Percentiles rank a stretch among this genome's conserved stretches.
These are phyloP conservation scores for Colletotrichum karsti DNA, from an alignment of 2,329 filamentous ascomycete genomes.

Conservation along the genomic window DNA sequence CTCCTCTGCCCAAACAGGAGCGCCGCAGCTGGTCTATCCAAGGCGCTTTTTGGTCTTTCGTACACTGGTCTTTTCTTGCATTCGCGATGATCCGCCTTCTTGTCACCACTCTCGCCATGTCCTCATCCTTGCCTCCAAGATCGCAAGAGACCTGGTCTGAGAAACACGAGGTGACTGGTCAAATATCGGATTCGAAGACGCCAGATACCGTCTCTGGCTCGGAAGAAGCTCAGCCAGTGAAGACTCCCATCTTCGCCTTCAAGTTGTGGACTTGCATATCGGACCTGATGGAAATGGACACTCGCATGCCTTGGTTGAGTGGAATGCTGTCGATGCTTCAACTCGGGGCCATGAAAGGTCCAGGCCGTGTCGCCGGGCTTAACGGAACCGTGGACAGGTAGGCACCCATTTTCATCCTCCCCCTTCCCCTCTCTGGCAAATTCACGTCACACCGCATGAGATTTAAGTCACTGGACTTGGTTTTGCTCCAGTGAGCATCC, in stretches of 20 bases:
- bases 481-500: conserved; percentile 46
- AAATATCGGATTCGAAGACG: conserved; percentile 33
- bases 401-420: conserved; percentile 53
- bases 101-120: conserved; percentile 70
- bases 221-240: conserved; percentile 35
- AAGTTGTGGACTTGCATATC: conserved; percentile 78
- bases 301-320: conserved; percentile 90
- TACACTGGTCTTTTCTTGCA: conserved; percentile 63
- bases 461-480: conserved; percentile 54
- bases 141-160: not conserved
- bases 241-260: conserved; percentile 78
- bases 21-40: conserved; percentile 49
- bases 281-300: conserved; percentile 76
- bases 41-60: conserved; percentile 61
- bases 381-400: conserved; percentile 91
- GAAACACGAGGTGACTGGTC: conserved; percentile 30
- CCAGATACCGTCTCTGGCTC: conserved; percentile 26
- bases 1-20: conserved; percentile 1
- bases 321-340: conserved; percentile 80
- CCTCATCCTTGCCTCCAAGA: conserved; percentile 72
- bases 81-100: conserved; percentile 74
- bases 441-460: conserved; percentile 52
- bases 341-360: conserved; percentile 76
- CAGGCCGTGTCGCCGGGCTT: conserved; percentile 77
- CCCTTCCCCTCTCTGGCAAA: conserved; percentile 13